phyloP scores from a whole-genome alignment of 1,284 basidiomycete genomes.

The Ganoderma sinense region DNA sequence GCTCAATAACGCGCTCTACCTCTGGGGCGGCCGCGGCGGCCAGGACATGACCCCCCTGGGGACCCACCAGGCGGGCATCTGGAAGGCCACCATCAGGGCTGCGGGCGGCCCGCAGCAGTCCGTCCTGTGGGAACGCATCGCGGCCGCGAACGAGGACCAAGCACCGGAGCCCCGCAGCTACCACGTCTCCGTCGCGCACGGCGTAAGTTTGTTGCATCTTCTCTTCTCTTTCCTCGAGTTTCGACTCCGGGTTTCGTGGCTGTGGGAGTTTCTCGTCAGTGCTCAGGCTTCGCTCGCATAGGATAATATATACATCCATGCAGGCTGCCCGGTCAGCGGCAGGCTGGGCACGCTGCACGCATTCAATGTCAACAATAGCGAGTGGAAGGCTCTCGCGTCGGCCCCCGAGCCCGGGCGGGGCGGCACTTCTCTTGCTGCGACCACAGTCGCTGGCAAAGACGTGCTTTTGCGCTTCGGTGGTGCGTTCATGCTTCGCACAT shows the following conservation, averaged over 20 bases:
- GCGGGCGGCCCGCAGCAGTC: conserved; percentile 19
- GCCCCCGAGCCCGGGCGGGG: conserved; percentile 49
- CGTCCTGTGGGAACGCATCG: conserved; percentile 37
- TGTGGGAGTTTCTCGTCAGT: not conserved
- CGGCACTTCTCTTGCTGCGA: conserved; percentile 41
- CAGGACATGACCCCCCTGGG: conserved; percentile 46
- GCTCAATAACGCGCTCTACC: conserved; percentile 40
- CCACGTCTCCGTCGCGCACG: conserved; percentile 36
- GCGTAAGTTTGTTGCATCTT: conserved; percentile 26
- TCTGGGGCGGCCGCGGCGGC: conserved; percentile 55
- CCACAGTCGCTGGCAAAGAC: conserved; percentile 32
- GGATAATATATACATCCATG: conserved; percentile 50
- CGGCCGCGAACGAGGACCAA: conserved; percentile 33
- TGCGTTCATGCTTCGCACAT: conserved; percentile 7
- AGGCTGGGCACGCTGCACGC: conserved; percentile 44
- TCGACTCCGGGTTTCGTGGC: no score
- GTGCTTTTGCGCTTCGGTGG: conserved; percentile 30
- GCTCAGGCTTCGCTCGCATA: conserved; percentile 22
- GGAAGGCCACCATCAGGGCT: conserved; percentile 29
- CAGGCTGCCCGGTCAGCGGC: conserved; percentile 49
- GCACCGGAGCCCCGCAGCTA: conserved; percentile 40
- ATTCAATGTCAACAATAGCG: conserved; percentile 40
- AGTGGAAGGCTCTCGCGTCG: conserved; percentile 44
- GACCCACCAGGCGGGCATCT: conserved; percentile 41
- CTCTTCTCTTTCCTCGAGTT: not conserved